A percentile compares a stretch with the other conserved stretches of the same genome.
Conservation (phyloP, 2,329 filamentous ascomycete species). For the Fusarium clavum region DNA sequence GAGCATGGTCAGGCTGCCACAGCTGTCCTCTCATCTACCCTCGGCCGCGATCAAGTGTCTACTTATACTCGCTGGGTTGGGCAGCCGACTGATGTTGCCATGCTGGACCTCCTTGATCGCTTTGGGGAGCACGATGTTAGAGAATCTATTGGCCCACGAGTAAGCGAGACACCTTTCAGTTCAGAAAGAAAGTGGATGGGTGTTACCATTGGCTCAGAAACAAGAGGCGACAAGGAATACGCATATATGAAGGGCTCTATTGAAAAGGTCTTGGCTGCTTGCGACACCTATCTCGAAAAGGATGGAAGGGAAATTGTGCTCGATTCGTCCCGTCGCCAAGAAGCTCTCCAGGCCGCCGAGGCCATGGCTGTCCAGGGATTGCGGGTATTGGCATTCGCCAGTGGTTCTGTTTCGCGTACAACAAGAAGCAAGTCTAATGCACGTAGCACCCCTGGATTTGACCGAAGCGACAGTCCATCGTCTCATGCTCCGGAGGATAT, state of each 20-base stretch:
- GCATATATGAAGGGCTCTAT: slow-evolving; percentile 97
- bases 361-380: slow-evolving; percentile 90
- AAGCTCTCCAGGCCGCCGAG: slow-evolving; percentile 83
- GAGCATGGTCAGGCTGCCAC: slow-evolving; percentile 75
- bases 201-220: slow-evolving; percentile 78
- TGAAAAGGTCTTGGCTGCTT: slow-evolving; percentile 85
- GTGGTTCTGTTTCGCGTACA: slow-evolving; percentile 72
- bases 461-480: slow-evolving; percentile 54
- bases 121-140: slow-evolving; percentile 94
- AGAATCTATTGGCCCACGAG: slow-evolving; percentile 83
- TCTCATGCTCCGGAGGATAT: slow-evolving; percentile 71
- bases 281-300: slow-evolving; percentile 88
- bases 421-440: slow-evolving; percentile 57
- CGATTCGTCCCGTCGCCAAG: slow-evolving; percentile 78
- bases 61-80: slow-evolving; percentile 92
- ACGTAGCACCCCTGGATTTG: slow-evolving; percentile 64
- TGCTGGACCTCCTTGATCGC: slow-evolving; percentile 90
- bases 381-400: slow-evolving; percentile 92
- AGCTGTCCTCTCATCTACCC: slow-evolving; percentile 87
- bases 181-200: slow-evolving; percentile 99
- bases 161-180: slow-evolving; percentile 92
- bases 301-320: slow-evolving; percentile 89
- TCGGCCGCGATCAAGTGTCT: slow-evolving; percentile 68
- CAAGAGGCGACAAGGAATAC: slow-evolving; percentile 75
- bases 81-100: slow-evolving; percentile 97